Evolutionary conservation across 345 rosid species (phyloP), one percentile per base, ranked within the genome.

Genomic region (Ailanthus altissimus): DNA sequence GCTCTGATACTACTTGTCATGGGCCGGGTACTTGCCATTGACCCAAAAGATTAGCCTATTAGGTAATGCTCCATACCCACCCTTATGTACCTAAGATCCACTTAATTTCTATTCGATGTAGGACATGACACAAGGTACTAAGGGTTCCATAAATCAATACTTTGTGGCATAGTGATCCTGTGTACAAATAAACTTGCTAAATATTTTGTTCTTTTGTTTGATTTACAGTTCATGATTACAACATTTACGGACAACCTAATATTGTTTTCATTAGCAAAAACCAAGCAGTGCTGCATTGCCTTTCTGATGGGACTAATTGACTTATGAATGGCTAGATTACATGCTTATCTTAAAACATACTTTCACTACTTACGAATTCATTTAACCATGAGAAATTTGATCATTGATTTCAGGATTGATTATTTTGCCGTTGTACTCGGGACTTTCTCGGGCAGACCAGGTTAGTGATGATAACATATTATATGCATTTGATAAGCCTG

Each of bases 391-490:
- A 73, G 56, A 20, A 20, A 73, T 77, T 59, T 71, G 64, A 53
- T 77, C 73, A 78, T 79, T 54, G 26, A 60, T 89, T 84, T 76
- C 95, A 93, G 99, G 97, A 72, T 84, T 96, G 79, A 82, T 90
- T 28, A 69, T 87, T 86, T 78, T 92, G 82, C 98, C 98, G 72
- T 75, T 96, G 77, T 96, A 88, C 81, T 93, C 99, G 0, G 98
- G 98, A 72, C 97, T 93, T 80, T 69, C 98, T n/a, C 97, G 91
- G 26, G 80, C 89, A 4, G 97, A 92, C 10, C 97, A 93, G 96
- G 98, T 93, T 71, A 21, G 66, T 76, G 61, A 61, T 58, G 32
- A n/a, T 5, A 2, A 6, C 28, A 14, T 75, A 18, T 20, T 61
- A 18, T 45, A 36, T 63, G n/a, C 23, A 54, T 20, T 38, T 75